These are phyloP conservation scores for Castanea mollissima DNA, from an alignment of 306 rosid species.

Conservation along the genomic window DNA sequence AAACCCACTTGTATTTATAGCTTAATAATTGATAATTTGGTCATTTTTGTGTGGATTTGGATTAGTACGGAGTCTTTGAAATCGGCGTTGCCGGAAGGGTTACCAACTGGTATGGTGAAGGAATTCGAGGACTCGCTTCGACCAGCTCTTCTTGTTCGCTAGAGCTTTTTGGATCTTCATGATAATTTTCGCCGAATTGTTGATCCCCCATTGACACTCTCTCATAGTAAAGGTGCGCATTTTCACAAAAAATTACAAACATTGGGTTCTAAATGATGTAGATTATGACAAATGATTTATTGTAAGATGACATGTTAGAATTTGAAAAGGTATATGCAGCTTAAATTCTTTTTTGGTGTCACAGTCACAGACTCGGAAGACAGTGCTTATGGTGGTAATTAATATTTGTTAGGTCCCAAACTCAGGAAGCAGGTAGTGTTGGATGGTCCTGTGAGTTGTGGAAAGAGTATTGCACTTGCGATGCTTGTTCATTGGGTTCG, in stretches of 20 bases:
- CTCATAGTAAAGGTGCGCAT: conserved; percentile 48
- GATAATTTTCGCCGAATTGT: conserved; percentile 76
- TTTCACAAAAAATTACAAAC: not conserved
- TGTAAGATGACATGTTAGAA: too few relatives aligned
- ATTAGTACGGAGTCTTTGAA: conserved; percentile 57
- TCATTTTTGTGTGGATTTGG: not conserved
- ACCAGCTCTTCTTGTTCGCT: conserved; percentile 68
- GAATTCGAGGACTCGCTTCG: conserved; percentile 86
- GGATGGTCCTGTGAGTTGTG: conserved; percentile 90
- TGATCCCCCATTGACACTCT: conserved; percentile 56
- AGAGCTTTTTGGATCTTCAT: conserved; percentile 80
- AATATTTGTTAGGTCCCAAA: conserved; percentile 48
- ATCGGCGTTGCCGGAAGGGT: conserved; percentile 67
- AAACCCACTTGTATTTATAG: not conserved
- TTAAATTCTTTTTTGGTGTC: not conserved
- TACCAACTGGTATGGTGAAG: conserved; percentile 77
- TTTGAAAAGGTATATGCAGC: too few relatives aligned
- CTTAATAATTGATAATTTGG: not conserved
- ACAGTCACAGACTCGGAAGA: not conserved
- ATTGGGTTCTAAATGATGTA: too few relatives aligned
- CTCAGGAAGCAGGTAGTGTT: conserved; percentile 75
- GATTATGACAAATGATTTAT: too few relatives aligned
- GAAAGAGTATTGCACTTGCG: conserved; percentile 85
- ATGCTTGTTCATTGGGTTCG: conserved; percentile 99
- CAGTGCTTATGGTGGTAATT: conserved; percentile 12